A percentile compares a stretch with the other conserved stretches of the same genome.
phyloP scores from a whole-genome alignment of 108 stramenopile genomes.

The Cyclotella choctawhatcheeana region DNA sequence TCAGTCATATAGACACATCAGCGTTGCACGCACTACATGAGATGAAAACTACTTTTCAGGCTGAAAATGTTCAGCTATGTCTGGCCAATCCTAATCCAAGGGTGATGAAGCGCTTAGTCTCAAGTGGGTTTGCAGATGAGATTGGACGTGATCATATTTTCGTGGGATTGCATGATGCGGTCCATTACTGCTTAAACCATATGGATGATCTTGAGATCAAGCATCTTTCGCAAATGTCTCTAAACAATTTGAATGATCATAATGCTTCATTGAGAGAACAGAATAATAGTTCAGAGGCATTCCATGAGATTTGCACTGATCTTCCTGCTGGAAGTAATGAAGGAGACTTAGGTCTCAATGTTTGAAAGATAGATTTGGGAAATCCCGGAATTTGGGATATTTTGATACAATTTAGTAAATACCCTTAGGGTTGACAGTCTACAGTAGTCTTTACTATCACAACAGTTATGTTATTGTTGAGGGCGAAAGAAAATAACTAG shows the following conservation, averaged over 20 bases:
- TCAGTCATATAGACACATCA: neutral
- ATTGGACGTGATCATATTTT: constrained; percentile 15
- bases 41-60: neutral
- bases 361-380: too few species aligned
- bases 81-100: constrained; percentile 12
- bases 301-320: too few species aligned
- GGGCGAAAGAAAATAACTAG: too few species aligned
- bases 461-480: too few species aligned
- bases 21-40: constrained; percentile 10
- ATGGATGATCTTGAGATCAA: constrained; percentile 1
- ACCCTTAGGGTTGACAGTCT: too few species aligned
- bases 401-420: too few species aligned
- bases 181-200: constrained; percentile 10
- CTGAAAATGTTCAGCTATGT: constrained; percentile 9
- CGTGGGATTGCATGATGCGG: constrained; percentile 11
- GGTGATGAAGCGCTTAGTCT: constrained; percentile 5
- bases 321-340: neutral
- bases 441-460: too few species aligned
- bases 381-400: too few species aligned
- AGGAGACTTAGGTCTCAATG: constrained; percentile 4
- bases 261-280: too few species aligned
- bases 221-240: constrained; percentile 6
- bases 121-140: constrained; percentile 4
- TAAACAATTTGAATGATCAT: constrained; percentile 4
- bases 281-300: neutral